These are phyloP conservation scores for Podospora appendiculata DNA, from an alignment of 495 filamentous ascomycete genomes.

Conservation along the genomic window DNA sequence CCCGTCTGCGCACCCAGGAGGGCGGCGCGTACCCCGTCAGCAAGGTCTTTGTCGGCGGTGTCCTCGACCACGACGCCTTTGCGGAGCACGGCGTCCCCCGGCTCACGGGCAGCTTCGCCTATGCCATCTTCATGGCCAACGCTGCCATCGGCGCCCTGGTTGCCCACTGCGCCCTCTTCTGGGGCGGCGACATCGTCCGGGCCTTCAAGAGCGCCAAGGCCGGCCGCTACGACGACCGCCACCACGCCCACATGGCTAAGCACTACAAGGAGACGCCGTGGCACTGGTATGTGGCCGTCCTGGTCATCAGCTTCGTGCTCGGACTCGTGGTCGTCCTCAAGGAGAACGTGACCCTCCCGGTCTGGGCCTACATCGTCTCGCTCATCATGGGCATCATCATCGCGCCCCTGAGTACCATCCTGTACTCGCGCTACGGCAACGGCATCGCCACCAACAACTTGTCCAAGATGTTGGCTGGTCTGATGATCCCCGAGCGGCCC, in stretches of 20 bases:
- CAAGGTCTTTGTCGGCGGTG: slow-evolving; percentile 26
- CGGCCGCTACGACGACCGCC: slow-evolving; percentile 11
- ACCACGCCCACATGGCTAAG: slow-evolving; percentile 26
- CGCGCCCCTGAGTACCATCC: slow-evolving; percentile 25
- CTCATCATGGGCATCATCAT: slow-evolving; percentile 30
- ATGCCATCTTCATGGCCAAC: slow-evolving; percentile 35
- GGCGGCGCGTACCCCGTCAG: slow-evolving; percentile 37
- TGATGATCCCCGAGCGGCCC: slow-evolving; percentile 24
- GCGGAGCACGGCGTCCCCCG: slow-evolving; percentile 30
- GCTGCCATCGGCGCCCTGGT: slow-evolving; percentile 23
- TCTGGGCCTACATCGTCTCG: slow-evolving; percentile 48
- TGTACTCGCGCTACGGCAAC: slow-evolving; percentile 21
- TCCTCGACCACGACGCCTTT: slow-evolving; percentile 22
- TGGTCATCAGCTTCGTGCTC: slow-evolving; percentile 40
- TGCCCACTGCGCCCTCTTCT: slow-evolving; percentile 15
- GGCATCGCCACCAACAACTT: slow-evolving; percentile 34
- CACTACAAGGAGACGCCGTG: slow-evolving; percentile 44
- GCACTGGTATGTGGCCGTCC: slow-evolving; percentile 46
- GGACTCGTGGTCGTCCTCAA: slow-evolving; percentile 37
- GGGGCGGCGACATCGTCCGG: slow-evolving; percentile 10
- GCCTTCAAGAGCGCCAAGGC: slow-evolving; percentile 11
- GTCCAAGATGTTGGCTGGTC: slow-evolving; percentile 30
- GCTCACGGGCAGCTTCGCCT: slow-evolving; percentile 36
- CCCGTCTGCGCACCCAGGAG: slow-evolving; percentile 33
- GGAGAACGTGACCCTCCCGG: slow-evolving; percentile 43